phyloP scores from a whole-genome alignment of 768 basidiomycete species.

The Tremella mesenterica region DNA sequence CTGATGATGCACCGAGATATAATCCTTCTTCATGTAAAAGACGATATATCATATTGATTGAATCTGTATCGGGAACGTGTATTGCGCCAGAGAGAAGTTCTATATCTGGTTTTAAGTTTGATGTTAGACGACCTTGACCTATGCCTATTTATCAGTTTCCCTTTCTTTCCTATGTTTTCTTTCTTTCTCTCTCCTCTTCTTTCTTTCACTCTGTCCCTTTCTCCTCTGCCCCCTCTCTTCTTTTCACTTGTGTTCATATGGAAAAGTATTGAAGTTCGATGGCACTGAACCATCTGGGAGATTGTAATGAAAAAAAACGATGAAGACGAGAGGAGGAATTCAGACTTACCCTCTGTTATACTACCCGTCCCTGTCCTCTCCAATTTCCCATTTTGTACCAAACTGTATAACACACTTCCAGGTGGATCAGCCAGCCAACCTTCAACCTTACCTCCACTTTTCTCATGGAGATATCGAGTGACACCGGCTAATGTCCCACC shows the following conservation, averaged over 20 bases:
- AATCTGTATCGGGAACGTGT: slow-evolving; percentile 75
- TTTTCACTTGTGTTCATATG: too few relatives aligned
- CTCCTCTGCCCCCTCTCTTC: too few relatives aligned
- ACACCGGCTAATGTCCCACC: slow-evolving; percentile 91
- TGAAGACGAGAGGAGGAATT: too few relatives aligned
- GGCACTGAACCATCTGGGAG: too few relatives aligned
- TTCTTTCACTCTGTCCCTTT: too few relatives aligned
- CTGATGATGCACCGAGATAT: slow-evolving; percentile 88
- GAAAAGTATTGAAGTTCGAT: too few relatives aligned
- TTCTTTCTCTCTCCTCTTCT: too few relatives aligned
- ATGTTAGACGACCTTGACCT: slow-evolving; percentile 90
- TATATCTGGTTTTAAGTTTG: slow-evolving; percentile 78
- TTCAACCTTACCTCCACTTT: slow-evolving; percentile 66
- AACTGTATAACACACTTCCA: slow-evolving; percentile 80
- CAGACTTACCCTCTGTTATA: slow-evolving; percentile 45
- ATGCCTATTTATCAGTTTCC: too few relatives aligned
- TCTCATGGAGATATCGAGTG: slow-evolving; percentile 74
- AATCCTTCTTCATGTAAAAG: slow-evolving; percentile 84
- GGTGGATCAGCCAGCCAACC: slow-evolving; percentile 96
- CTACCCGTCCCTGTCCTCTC: slow-evolving; percentile 41
- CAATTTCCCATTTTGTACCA: slow-evolving; percentile 61
- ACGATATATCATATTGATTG: slow-evolving; percentile 88
- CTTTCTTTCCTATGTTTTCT: too few relatives aligned
- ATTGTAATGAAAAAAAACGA: too few relatives aligned
- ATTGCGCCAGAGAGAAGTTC: slow-evolving; percentile 71